Conservation (phyloP, 2,329 filamentous ascomycete species). For the Coniosporium tulheliwenetii region DNA sequence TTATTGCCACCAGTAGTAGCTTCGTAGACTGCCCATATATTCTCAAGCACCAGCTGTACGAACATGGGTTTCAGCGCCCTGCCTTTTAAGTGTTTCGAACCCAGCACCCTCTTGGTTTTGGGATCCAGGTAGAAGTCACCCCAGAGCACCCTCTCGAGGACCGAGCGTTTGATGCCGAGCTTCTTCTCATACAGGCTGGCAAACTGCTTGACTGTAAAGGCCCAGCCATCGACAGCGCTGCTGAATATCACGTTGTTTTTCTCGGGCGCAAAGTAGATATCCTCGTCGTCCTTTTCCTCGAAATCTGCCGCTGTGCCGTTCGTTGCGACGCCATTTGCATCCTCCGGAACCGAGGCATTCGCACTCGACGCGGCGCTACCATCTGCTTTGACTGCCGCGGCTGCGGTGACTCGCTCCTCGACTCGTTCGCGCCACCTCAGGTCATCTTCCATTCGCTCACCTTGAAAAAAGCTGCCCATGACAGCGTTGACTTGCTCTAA, state of each 20-base stretch:
- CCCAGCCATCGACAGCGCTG: slow-evolving; percentile 97
- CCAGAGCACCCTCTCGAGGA: slow-evolving; percentile 91
- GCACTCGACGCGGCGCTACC: slow-evolving; percentile 12
- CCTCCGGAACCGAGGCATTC: neutral
- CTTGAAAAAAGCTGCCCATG: slow-evolving; percentile 92
- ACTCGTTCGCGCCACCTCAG: slow-evolving; percentile 88
- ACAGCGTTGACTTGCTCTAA: slow-evolving; percentile 95
- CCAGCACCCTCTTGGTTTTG: slow-evolving; percentile 87
- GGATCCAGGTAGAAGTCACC: slow-evolving; percentile 93
- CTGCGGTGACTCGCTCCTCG: slow-evolving; percentile 67
- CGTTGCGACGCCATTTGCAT: no score
- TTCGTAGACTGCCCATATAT: slow-evolving; percentile 90
- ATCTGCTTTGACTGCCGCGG: slow-evolving; percentile 37
- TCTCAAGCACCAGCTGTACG: slow-evolving; percentile 88
- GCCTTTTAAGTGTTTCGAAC: slow-evolving; percentile 83
- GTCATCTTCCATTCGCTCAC: slow-evolving; percentile 97
- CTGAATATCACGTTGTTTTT: slow-evolving; percentile 99
- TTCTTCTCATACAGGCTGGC: slow-evolving; percentile 91
- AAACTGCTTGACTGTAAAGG: slow-evolving; percentile 91
- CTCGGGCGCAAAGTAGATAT: slow-evolving; percentile 94
- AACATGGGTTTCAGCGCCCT: slow-evolving; percentile 90
- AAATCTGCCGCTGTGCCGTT: slow-evolving; percentile 40
- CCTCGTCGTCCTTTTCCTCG: slow-evolving; percentile 86
- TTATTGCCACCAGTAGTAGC: slow-evolving; percentile 72
- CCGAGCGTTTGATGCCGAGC: slow-evolving; percentile 75